Percentiles rank a stretch among this genome's conserved stretches.
Conservation (phyloP, 768 basidiomycete genomes). For the Termitomyces sp. region DNA sequence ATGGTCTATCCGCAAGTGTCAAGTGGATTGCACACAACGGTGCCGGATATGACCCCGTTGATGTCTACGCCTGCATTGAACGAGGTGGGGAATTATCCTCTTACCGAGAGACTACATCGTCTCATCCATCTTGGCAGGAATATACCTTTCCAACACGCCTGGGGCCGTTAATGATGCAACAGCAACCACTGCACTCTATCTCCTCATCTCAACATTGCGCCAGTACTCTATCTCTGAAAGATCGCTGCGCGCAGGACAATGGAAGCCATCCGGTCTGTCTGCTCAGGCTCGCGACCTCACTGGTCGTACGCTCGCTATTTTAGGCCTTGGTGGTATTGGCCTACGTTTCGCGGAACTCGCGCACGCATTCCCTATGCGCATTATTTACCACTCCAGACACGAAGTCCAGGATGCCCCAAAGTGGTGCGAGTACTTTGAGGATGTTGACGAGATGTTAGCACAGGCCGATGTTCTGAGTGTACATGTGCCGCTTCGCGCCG, state of each 20-base stretch:
- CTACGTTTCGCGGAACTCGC: conserved; percentile 63
- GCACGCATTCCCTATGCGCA: conserved; percentile 83
- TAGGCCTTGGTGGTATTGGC: conserved; percentile 78
- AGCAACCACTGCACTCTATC: conserved; percentile 82
- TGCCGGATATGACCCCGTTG: conserved; percentile 88
- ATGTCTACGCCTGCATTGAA: conserved; percentile 66
- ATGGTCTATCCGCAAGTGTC: conserved; percentile 57
- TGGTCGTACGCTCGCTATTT: conserved; percentile 63
- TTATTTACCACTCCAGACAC: conserved; percentile 74
- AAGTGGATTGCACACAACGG: conserved; percentile 92
- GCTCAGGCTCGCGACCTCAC: conserved; percentile 56
- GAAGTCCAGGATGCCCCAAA: conserved; percentile 52
- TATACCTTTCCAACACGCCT: conserved; percentile 83
- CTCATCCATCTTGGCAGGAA: conserved; percentile 36
- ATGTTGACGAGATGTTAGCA: conserved; percentile 58
- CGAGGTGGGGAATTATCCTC: conserved; percentile 39
- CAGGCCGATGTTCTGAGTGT: conserved; percentile 81
- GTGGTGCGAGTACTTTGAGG: conserved; percentile 72
- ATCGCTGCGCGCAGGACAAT: conserved; percentile 48
- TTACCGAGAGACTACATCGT: neutral
- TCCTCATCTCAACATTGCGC: conserved; percentile 72
- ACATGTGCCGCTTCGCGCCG: conserved; percentile 72
- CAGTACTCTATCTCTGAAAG: conserved; percentile 66
- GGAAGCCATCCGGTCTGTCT: conserved; percentile 51
- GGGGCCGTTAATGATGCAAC: conserved; percentile 89